Percentiles rank a stretch among this genome's conserved stretches.
Evolutionary conservation across 2,329 filamentous ascomycete genomes (phyloP).

Genomic region (Trichoderma lentiforme): DNA sequence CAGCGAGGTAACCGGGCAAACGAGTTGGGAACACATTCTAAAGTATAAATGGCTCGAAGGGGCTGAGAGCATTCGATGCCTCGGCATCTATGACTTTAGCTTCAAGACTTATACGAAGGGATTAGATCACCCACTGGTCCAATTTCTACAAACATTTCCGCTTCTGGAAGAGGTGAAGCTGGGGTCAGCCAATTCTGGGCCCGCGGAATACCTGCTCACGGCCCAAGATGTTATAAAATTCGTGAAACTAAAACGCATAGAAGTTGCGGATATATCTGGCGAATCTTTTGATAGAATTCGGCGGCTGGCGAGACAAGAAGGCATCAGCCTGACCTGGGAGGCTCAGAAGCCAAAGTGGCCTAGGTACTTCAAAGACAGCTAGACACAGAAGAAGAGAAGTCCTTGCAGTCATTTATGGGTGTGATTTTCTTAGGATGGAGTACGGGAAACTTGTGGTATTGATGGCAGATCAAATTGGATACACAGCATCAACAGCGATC

Average conservation of each 20-base stretch:
- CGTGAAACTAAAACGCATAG: conserved; percentile 33
- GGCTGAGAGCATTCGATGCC: conserved; percentile 30
- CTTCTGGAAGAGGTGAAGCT: conserved; percentile 37
- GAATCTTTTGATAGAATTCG: conserved; percentile 31
- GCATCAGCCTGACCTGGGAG: conserved; percentile 32
- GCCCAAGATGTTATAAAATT: conserved; percentile 31
- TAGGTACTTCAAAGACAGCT: conserved; percentile 19
- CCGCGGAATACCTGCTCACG: conserved; percentile 29
- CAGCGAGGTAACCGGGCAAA: conserved; percentile 25
- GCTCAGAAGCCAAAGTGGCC: conserved; percentile 33
- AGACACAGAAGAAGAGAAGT: not conserved
- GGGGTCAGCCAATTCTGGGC: conserved; percentile 30
- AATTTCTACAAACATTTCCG: conserved; percentile 37
- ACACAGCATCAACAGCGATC: not conserved
- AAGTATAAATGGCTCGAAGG: conserved; percentile 37
- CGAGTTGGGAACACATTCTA: conserved; percentile 30
- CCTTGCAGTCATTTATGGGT: not conserved
- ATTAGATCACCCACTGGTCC: conserved; percentile 31
- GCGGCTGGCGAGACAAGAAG: conserved; percentile 23
- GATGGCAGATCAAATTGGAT: not conserved
- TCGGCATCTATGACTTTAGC: conserved; percentile 36
- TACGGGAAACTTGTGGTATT: not conserved
- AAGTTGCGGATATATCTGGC: conserved; percentile 33
- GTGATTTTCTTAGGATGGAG: not conserved
- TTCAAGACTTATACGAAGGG: conserved; percentile 32